Evolutionary conservation across 164 flowering plant genomes (phyloP).

Genomic region (Amborella trichopoda): DNA sequence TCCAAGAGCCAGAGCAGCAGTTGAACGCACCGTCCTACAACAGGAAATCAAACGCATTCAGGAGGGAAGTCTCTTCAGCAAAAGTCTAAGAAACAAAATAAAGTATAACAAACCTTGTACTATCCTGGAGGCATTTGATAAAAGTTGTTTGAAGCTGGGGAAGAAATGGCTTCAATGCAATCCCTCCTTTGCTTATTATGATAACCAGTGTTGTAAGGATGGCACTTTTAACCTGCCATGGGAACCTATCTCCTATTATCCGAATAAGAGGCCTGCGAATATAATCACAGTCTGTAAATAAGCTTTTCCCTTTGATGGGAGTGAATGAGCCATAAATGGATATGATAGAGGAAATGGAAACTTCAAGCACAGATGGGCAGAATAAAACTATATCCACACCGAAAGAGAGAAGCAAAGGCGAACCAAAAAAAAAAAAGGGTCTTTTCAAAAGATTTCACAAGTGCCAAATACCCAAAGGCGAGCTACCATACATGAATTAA

Average conservation of each 20-base stretch:
- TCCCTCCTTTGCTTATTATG: conserved; percentile 82
- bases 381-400: no score
- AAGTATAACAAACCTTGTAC: conserved; percentile 35
- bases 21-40: conserved; percentile 83
- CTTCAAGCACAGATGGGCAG: no score
- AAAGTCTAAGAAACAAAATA: neutral
- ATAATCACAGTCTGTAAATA: no score
- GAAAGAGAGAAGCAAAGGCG: no score
- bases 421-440: no score
- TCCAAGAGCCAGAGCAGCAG: conserved; percentile 96
- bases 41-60: neutral
- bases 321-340: no score
- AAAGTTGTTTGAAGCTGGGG: conserved; percentile 99
- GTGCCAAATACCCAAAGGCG: no score
- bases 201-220: conserved; percentile 78
- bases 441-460: no score
- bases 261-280: conserved; percentile 87
- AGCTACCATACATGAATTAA: no score
- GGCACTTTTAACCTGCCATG: conserved; percentile 99
- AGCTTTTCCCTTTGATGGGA: no score
- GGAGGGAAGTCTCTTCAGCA: neutral
- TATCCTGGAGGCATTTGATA: conserved; percentile 90
- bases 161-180: conserved; percentile 93
- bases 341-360: no score
- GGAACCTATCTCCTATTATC: conserved; percentile 91